Percentiles rank a stretch among this genome's conserved stretches.
Evolutionary conservation across 768 basidiomycete species (phyloP).

Genomic region (Amanita exitialis): DNA sequence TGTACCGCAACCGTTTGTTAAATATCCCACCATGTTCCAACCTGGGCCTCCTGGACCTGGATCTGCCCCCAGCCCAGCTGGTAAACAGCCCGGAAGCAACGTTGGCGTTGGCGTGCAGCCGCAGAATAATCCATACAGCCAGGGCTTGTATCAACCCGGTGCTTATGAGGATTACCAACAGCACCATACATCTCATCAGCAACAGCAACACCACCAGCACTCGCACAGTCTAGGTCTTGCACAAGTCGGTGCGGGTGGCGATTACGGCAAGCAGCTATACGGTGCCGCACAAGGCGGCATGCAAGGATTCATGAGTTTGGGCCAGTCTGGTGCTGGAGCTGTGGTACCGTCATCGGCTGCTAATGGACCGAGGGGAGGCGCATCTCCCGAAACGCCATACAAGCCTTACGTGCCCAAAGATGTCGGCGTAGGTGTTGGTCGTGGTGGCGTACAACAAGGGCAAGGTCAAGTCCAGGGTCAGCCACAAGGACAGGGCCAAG

Average conservation of each 20-base stretch:
- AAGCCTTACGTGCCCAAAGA: constrained; percentile 71
- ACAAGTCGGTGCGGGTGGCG: constrained; percentile 23
- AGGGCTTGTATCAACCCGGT: constrained; percentile 53
- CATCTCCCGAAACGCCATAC: constrained; percentile 65
- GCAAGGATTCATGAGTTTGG: constrained; percentile 64
- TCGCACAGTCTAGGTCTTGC: constrained; percentile 33
- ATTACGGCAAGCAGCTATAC: constrained; percentile 37
- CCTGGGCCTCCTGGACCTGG: constrained; percentile 61
- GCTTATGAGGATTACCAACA: constrained; percentile 40
- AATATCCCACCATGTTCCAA: constrained; percentile 72
- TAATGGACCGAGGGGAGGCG: constrained; percentile 39
- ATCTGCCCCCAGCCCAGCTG: constrained; percentile 50
- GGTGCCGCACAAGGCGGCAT: constrained; percentile 46
- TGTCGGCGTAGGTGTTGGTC: constrained; percentile 37
- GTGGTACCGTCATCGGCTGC: constrained; percentile 27
- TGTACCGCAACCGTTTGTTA: constrained; percentile 63
- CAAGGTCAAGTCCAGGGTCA: constrained; percentile 42
- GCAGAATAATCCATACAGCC: constrained; percentile 49
- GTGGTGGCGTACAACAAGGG: constrained; percentile 31
- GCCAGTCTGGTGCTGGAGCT: constrained; percentile 29
- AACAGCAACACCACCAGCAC: constrained; percentile 49
- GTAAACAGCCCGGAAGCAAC: constrained; percentile 54
- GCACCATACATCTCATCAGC: constrained; percentile 38
- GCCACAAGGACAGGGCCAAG: constrained; percentile 40
- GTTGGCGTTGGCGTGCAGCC: constrained; percentile 37